Conservation (phyloP, 2,329 filamentous ascomycete species). For the Escovopsis sp. region DNA sequence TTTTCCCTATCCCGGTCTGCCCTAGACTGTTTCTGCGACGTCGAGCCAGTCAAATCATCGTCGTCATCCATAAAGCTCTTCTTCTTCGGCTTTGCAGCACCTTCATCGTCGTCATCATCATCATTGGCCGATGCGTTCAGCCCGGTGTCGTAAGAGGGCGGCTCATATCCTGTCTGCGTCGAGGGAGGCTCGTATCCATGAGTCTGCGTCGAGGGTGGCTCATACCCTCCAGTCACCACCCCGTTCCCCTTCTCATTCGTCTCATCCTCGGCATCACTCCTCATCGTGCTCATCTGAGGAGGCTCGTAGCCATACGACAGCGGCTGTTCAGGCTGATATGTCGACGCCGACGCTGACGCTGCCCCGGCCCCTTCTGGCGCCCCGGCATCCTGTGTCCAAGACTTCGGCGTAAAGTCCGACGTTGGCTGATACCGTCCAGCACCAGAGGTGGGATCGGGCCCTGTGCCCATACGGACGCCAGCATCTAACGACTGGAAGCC, state of each 20-base stretch:
- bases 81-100: conserved; percentile 49
- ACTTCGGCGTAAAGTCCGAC: neutral
- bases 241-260: conserved; percentile 11
- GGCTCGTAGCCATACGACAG: conserved; percentile 34
- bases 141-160: conserved; percentile 40
- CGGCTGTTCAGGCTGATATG: conserved; percentile 27
- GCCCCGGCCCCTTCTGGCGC: conserved; percentile 4
- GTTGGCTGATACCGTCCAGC: conserved; percentile 15
- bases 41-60: conserved; percentile 36
- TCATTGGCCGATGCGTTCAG: conserved; percentile 23
- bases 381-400: neutral
- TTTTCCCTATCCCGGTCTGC: conserved; percentile 62
- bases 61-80: conserved; percentile 72
- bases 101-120: conserved; percentile 29
- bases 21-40: conserved; percentile 42
- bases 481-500: conserved; percentile 13
- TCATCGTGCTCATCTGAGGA: conserved; percentile 19
- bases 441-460: conserved; percentile 2
- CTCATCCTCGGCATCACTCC: conserved; percentile 5
- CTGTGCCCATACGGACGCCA: conserved; percentile 2
- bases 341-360: conserved; percentile 12
- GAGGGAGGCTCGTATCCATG: conserved; percentile 44
- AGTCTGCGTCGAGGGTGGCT: conserved; percentile 46
- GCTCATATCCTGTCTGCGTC: conserved; percentile 44
- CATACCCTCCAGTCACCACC: conserved; percentile 32